Conservation (phyloP, 257 asterid species). For the Solanum pennellii region DNA sequence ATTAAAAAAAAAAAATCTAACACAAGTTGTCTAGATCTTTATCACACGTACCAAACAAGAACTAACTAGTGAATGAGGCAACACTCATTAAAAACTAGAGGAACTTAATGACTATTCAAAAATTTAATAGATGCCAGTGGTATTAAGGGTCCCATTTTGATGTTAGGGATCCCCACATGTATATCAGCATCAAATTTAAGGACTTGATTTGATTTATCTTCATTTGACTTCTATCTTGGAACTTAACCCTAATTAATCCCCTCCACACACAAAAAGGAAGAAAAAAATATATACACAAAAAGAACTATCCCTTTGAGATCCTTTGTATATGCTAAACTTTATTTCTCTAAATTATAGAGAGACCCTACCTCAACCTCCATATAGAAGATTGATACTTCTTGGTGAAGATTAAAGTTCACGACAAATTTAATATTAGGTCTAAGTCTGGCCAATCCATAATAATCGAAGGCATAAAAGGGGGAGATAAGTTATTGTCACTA, state of each 20-base stretch:
- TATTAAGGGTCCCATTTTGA: neutral
- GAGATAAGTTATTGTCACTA: neutral
- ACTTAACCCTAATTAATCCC: neutral
- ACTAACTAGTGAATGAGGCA: neutral
- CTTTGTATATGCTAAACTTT: neutral
- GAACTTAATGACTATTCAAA: neutral
- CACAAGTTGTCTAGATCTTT: neutral
- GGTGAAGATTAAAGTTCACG: neutral
- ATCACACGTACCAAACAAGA: neutral
- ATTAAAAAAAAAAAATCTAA: no score
- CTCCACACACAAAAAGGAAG: neutral
- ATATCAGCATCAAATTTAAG: neutral
- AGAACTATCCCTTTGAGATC: neutral
- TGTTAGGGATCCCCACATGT: neutral
- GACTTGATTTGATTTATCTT: neutral
- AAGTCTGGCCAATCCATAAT: rapidly evolving
- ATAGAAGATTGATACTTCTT: neutral
- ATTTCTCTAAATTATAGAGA: neutral
- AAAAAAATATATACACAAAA: neutral
- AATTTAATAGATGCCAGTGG: neutral
- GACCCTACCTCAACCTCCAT: neutral
- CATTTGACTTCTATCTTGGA: neutral
- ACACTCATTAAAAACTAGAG: neutral
- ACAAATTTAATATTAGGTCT: no score
- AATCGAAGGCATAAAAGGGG: no score